Conservation (phyloP, 2,329 filamentous ascomycete genomes). For the Aspergillus sp. region DNA sequence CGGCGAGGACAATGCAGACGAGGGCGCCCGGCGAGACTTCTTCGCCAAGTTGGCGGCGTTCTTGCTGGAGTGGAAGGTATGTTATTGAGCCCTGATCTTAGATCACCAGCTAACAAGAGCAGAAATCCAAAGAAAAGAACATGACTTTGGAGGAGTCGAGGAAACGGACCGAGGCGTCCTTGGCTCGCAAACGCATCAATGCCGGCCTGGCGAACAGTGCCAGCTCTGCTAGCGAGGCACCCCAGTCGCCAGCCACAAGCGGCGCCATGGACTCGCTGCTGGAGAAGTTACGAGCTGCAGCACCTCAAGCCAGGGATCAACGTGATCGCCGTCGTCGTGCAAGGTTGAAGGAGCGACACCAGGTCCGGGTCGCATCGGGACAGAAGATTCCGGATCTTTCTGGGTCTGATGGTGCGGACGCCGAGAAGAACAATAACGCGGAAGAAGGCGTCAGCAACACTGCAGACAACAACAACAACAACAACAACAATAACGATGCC, state of each 20-base stretch:
- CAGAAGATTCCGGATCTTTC: conserved; percentile 76
- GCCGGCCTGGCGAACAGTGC: conserved; percentile 66
- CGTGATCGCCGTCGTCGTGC: conserved; percentile 84
- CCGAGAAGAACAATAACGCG: conserved; percentile 48
- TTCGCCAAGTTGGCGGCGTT: conserved; percentile 91
- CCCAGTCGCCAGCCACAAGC: conserved; percentile 68
- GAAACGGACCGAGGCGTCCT: conserved; percentile 82
- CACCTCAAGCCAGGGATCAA: conserved; percentile 84
- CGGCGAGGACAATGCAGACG: conserved; percentile 87
- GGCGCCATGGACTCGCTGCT: conserved; percentile 95
- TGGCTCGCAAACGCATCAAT: conserved; percentile 75
- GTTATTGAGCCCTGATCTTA: conserved; percentile 16
- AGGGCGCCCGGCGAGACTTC: conserved; percentile 91
- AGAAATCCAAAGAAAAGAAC: conserved; percentile 93
- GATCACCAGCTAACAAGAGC: conserved; percentile 2
- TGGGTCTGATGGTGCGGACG: conserved; percentile 58
- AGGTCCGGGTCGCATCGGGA: conserved; percentile 84
- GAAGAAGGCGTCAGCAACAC: conserved; percentile 28
- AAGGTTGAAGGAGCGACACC: conserved; percentile 84
- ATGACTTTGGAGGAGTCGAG: conserved; percentile 75
- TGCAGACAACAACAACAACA: conserved; percentile 5
- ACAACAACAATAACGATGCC: conserved; percentile 4
- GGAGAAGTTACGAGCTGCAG: conserved; percentile 90
- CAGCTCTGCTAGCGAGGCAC: conserved; percentile 44
- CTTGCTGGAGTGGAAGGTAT: conserved; percentile 83